Percentiles rank a stretch among this genome's conserved stretches.
phyloP scores from a whole-genome alignment of 1,284 basidiomycete genomes.

The Stygiomarasmius scandens region DNA sequence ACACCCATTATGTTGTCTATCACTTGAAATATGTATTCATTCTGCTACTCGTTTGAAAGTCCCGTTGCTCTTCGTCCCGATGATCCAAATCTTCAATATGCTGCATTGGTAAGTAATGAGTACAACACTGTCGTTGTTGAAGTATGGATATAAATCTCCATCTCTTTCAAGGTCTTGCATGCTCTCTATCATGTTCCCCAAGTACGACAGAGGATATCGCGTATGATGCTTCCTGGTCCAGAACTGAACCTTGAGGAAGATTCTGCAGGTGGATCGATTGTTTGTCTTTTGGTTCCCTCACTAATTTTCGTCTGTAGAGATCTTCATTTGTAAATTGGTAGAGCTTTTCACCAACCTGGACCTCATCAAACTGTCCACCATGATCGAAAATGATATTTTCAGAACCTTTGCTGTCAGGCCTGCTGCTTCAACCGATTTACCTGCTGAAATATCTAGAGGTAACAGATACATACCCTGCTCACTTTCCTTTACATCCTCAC shows the following conservation, averaged over 20 bases:
- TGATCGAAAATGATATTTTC: slow-evolving; percentile 40
- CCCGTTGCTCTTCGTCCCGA: slow-evolving; percentile 68
- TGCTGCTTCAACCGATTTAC: slow-evolving; percentile 24
- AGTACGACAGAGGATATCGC: slow-evolving; percentile 55
- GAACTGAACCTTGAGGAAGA: slow-evolving; percentile 25
- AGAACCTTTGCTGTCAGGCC: slow-evolving; percentile 31
- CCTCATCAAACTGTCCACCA: slow-evolving; percentile 39
- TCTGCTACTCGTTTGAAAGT: slow-evolving; percentile 32
- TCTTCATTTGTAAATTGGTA: slow-evolving; percentile 53
- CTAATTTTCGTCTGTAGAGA: slow-evolving; percentile 32
- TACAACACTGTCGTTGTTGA: not conserved
- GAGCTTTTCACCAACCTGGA: slow-evolving; percentile 72
- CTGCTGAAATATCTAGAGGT: slow-evolving; percentile 37
- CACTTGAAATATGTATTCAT: slow-evolving; percentile 7
- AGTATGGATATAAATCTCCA: slow-evolving; percentile 1
- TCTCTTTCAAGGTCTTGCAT: slow-evolving; percentile 49
- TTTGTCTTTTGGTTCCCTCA: too few relatives aligned
- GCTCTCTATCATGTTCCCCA: slow-evolving; percentile 69
- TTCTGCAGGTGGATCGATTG: slow-evolving; percentile 11
- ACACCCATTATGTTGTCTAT: slow-evolving; percentile 1
- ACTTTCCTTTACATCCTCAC: not conserved
- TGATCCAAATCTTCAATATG: slow-evolving; percentile 52
- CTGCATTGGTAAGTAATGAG: slow-evolving; percentile 45
- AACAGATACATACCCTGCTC: slow-evolving; percentile 1
- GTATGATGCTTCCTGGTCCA: slow-evolving; percentile 42